phyloP scores from a whole-genome alignment of 495 filamentous ascomycete species.

The Penicillium coprophilum region DNA sequence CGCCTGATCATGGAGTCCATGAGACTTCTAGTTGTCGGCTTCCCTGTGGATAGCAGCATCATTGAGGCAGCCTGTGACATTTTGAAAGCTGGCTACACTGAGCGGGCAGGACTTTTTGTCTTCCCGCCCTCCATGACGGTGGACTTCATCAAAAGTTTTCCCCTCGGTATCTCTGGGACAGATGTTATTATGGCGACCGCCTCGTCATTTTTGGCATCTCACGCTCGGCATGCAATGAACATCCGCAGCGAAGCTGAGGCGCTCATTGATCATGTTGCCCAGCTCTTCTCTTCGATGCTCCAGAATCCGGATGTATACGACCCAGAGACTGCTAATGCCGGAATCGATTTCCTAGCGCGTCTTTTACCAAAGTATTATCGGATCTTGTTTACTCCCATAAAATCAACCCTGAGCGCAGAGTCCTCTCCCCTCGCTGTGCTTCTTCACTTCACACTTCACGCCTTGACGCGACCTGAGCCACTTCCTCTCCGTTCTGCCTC shows the following conservation, averaged over 20 bases:
- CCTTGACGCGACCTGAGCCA: slow-evolving; percentile 69
- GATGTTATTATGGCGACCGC: slow-evolving; percentile 76
- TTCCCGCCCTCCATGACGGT: slow-evolving; percentile 68
- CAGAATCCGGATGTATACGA: slow-evolving; percentile 57
- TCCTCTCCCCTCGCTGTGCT: slow-evolving; percentile 58
- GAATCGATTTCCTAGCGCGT: slow-evolving; percentile 69
- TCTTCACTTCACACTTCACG: slow-evolving; percentile 74
- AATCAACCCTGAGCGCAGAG: slow-evolving; percentile 17
- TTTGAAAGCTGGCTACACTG: slow-evolving; percentile 75
- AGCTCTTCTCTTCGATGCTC: slow-evolving; percentile 61
- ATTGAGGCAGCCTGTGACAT: slow-evolving; percentile 76
- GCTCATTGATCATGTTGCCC: slow-evolving; percentile 64
- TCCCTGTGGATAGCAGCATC: slow-evolving; percentile 63
- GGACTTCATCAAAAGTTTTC: slow-evolving; percentile 65
- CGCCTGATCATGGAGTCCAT: slow-evolving; percentile 56
- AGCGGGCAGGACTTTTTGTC: slow-evolving; percentile 74
- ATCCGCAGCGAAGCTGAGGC: slow-evolving; percentile 49
- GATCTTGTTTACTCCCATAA: slow-evolving; percentile 39
- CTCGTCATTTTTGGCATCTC: slow-evolving; percentile 63
- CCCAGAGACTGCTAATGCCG: slow-evolving; percentile 75
- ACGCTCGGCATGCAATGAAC: slow-evolving; percentile 58
- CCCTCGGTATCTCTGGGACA: slow-evolving; percentile 63
- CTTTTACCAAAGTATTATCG: slow-evolving; percentile 62
- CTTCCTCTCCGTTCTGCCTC: slow-evolving; percentile 78
- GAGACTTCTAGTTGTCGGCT: slow-evolving; percentile 49